phyloP scores from a whole-genome alignment of 2,329 filamentous ascomycete genomes.

The Penicillium sp. region DNA sequence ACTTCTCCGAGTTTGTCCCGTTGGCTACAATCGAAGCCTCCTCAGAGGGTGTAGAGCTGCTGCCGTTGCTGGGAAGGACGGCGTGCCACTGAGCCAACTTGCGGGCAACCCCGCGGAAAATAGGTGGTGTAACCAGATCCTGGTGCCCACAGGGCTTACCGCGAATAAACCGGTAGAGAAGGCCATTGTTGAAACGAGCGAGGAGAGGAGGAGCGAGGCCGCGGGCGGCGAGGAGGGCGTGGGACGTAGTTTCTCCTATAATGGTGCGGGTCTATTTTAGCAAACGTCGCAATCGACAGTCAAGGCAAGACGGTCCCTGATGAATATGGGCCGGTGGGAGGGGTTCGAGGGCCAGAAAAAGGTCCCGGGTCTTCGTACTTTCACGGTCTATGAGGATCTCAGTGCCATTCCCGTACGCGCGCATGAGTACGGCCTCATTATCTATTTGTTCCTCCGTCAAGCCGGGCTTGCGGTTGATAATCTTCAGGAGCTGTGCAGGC shows the following conservation, averaged over 20 bases:
- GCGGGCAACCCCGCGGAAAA: conserved; percentile 80
- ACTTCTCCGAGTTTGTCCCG: conserved; percentile 2
- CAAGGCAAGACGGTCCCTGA: background rate
- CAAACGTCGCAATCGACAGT: conserved; percentile 36
- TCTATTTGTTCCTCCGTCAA: conserved; percentile 75
- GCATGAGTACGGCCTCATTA: conserved; percentile 78
- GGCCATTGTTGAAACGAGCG: conserved; percentile 91
- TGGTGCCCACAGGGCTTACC: conserved; percentile 76
- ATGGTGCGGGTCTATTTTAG: conserved; percentile 30
- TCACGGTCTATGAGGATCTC: conserved; percentile 95
- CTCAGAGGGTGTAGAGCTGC: conserved; percentile 29
- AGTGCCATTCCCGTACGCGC: conserved; percentile 92
- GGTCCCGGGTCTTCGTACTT: conserved; percentile 55
- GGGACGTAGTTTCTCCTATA: conserved; percentile 62
- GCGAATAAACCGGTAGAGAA: conserved; percentile 87
- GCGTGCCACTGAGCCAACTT: conserved; percentile 93
- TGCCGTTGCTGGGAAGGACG: conserved; percentile 56
- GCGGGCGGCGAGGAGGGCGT: conserved; percentile 80
- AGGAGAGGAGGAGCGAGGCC: conserved; percentile 82
- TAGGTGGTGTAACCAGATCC: conserved; percentile 70
- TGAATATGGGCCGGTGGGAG: background rate
- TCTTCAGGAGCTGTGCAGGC: conserved; percentile 49
- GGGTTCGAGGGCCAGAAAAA: background rate
- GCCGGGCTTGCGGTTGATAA: conserved; percentile 55
- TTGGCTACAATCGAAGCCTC: conserved; percentile 15